A percentile compares a stretch with the other conserved stretches of the same genome.
phyloP scores from a whole-genome alignment of 805 yeast species.

The Teunomyces tritomae region DNA sequence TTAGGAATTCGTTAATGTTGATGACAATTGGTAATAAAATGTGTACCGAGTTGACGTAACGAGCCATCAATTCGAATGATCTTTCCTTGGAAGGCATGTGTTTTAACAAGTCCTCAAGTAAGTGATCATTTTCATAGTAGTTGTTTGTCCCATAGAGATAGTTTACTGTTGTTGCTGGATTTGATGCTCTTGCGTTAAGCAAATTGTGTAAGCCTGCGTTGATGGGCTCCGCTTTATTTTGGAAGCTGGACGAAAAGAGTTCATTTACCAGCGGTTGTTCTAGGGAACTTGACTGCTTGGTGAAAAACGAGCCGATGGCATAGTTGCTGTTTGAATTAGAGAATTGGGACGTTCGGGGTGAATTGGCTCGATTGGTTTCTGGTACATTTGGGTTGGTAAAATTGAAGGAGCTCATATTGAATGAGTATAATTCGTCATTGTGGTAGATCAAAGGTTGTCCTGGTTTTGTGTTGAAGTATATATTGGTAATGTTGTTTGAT shows the following conservation, averaged over 20 bases:
- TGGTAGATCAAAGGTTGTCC: background rate
- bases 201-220: constrained; percentile 26
- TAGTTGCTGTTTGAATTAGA: constrained; percentile 8
- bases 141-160: constrained; percentile 40
- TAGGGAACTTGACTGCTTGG: constrained; percentile 13
- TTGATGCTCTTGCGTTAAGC: constrained; percentile 29
- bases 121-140: constrained; percentile 32
- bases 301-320: constrained; percentile 12
- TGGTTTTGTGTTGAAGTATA: constrained; percentile 28
- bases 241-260: background rate
- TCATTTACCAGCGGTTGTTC: background rate
- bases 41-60: constrained; percentile 53
- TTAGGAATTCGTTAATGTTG: constrained; percentile 43
- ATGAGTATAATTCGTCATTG: constrained; percentile 29
- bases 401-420: constrained; percentile 35
- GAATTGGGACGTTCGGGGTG: background rate
- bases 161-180: constrained; percentile 32
- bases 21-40: constrained; percentile 52
- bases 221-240: constrained; percentile 10
- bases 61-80: constrained; percentile 45
- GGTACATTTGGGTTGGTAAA: constrained; percentile 16
- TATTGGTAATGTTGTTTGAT: constrained; percentile 36
- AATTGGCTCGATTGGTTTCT: background rate
- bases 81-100: constrained; percentile 47
- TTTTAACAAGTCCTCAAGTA: constrained; percentile 36